Evolutionary conservation across 176 grass and related monocot species (phyloP).

Genomic region (Rhipidocladum racemiflorum): DNA sequence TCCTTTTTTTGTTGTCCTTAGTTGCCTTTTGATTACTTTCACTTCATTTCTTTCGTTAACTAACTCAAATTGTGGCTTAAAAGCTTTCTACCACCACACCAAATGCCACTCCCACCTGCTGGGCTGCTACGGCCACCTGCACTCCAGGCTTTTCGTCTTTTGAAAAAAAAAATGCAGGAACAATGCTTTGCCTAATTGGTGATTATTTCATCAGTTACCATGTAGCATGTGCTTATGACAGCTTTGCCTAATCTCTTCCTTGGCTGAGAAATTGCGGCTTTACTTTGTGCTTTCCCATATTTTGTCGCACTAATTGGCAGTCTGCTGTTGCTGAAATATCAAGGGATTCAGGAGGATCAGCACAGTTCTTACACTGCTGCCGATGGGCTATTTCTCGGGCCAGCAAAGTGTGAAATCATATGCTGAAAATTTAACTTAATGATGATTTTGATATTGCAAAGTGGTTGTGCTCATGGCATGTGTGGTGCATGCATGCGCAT

Average conservation of each 20-base stretch:
- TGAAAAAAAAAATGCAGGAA: constrained; percentile 5
- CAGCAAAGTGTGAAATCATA: no score
- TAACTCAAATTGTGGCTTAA: background rate
- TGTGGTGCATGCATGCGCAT: no score
- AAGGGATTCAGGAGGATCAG: constrained; percentile 16
- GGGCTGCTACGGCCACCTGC: background rate
- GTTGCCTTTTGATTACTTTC: constrained; percentile 12
- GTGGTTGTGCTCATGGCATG: no score
- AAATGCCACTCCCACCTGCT: constrained; percentile 24
- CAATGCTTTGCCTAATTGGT: constrained; percentile 16
- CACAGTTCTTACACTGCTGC: background rate
- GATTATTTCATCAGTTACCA: constrained; percentile 9
- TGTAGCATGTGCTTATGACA: background rate
- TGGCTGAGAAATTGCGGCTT: constrained; percentile 25
- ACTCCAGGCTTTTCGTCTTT: background rate
- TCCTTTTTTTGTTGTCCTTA: constrained; percentile 9
- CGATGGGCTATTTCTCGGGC: constrained; percentile 29
- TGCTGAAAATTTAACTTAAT: no score
- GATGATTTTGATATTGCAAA: no score
- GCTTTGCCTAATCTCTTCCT: constrained; percentile 42
- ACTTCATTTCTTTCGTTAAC: constrained; percentile 35
- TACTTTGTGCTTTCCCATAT: constrained; percentile 34
- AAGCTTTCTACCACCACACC: constrained; percentile 7
- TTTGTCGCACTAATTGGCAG: constrained; percentile 31
- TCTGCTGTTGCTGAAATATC: constrained; percentile 17